Evolutionary conservation across 352 stramenopile species (phyloP), one percentile per base, ranked within the genome.

Genomic region (Elongisporangium undulatum): DNA sequence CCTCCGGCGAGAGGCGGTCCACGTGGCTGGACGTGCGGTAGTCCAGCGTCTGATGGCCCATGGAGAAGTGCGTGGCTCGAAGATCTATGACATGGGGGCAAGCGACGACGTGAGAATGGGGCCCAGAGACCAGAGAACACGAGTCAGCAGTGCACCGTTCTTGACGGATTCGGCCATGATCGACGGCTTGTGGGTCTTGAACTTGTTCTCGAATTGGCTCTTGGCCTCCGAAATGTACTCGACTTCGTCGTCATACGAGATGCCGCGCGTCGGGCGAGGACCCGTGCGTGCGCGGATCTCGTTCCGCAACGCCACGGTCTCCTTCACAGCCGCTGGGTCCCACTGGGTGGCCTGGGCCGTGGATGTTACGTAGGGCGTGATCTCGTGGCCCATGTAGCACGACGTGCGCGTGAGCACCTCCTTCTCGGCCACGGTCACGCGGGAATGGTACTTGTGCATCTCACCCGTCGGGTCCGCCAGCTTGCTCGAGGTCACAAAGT

Each of bases 201-300:
- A 75, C 58, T 91, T 91, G 68, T 91, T 87, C 56, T 79, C 73
- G 60, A 77, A 92, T 53, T 75, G 69, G 49, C 77, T 86, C 61
- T 87, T 92, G 58, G 75, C 67, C 59, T 91, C 80, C 20, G 82
- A 93, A 8, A 92, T 52, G 61, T 94, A 94, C 58, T 89, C 76
- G 15, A 92, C 71, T 34, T 90, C 74, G 26, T 93, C 83, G 49
- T 95, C 80, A 52, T 86, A 90, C 16, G 82, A 88, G 65, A 90
- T 87, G 19, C 79, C 77, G 53, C 74, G 67, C 21, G 79, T 85
- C 22, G 72, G 70, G 10, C 70, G 68, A 13, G 77, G 73, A 12
- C 78, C 78, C 15, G 82, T 90, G 62, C 68, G 73, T 64, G 80
- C 79, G 51, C 80, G 76, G 63, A 87, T 80, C 55, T 92, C 78